Percentiles rank a stretch among this genome's conserved stretches.
These are phyloP conservation scores for Phialophora expanda DNA, from an alignment of 2,329 filamentous ascomycete species.

Conservation along the genomic window DNA sequence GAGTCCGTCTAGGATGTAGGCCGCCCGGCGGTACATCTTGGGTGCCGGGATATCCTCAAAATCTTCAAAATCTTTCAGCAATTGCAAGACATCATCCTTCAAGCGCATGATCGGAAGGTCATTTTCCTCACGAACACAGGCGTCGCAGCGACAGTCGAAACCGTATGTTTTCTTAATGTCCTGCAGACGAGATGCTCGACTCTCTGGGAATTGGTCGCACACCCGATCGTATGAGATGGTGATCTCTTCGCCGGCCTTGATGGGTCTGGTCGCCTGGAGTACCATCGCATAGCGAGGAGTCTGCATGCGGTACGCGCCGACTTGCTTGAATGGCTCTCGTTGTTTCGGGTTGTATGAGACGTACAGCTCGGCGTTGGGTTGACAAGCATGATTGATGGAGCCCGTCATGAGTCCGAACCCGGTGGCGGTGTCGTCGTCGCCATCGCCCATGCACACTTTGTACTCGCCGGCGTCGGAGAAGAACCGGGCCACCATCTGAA, in stretches of 20 bases:
- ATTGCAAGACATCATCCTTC: slow-evolving; percentile 15
- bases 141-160: slow-evolving; percentile 41
- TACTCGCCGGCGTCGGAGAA: slow-evolving; percentile 3
- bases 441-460: background rate
- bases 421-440: background rate
- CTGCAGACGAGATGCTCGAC: background rate
- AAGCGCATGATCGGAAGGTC: slow-evolving; percentile 3
- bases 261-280: slow-evolving; percentile 24
- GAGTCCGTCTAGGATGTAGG: slow-evolving; percentile 16
- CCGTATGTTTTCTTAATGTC: slow-evolving; percentile 28
- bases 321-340: background rate
- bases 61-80: background rate
- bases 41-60: background rate
- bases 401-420: slow-evolving; percentile 20
- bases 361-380: slow-evolving; percentile 17
- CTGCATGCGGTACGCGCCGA: background rate
- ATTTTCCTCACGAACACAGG: slow-evolving; percentile 31
- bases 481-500: slow-evolving; percentile 1
- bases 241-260: slow-evolving; percentile 41
- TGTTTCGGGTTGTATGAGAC: background rate
- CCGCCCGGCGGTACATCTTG: slow-evolving; percentile 6
- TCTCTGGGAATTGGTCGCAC: slow-evolving; percentile 12
- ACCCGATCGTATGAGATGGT: slow-evolving; percentile 37
- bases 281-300: background rate
- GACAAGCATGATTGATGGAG: slow-evolving; percentile 24